Evolutionary conservation across 2,329 filamentous ascomycete species (phyloP).

Genomic region (Diplocarpon rosae): DNA sequence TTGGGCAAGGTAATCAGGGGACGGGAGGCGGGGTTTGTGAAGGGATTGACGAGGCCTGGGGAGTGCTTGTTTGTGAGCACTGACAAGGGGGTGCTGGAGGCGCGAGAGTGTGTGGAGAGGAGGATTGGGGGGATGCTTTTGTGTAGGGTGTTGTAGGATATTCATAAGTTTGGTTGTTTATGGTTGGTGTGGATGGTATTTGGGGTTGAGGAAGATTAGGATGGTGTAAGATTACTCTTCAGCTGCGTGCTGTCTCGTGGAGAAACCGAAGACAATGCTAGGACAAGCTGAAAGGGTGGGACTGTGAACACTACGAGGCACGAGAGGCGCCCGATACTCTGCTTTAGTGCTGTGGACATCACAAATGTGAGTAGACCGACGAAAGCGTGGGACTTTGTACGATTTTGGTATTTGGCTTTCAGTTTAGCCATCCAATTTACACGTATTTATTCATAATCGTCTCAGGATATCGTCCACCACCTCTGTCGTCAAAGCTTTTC

Average conservation of each 20-base stretch:
- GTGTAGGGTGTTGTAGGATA: slow-evolving; percentile 43
- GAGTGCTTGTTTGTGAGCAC: slow-evolving; percentile 61
- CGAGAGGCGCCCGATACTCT: no score
- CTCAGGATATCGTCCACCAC: slow-evolving; percentile 79
- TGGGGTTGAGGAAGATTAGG: slow-evolving; percentile 15
- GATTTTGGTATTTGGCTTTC: not conserved
- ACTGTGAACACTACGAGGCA: no score
- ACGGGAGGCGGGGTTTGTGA: slow-evolving; percentile 46
- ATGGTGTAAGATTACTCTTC: slow-evolving; percentile 4
- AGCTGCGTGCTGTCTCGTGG: no score
- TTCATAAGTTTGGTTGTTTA: not conserved
- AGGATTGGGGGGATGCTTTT: slow-evolving; percentile 56
- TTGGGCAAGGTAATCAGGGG: slow-evolving; percentile 48
- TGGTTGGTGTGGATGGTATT: slow-evolving; percentile 5
- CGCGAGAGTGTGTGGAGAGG: slow-evolving; percentile 59
- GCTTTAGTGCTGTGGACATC: no score
- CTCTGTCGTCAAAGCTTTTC: slow-evolving; percentile 73
- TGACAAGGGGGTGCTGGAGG: slow-evolving; percentile 56
- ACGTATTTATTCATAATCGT: slow-evolving; percentile 44
- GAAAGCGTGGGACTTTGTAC: no score
- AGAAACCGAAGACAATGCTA: no score
- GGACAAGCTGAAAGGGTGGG: no score
- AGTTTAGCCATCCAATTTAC: not conserved
- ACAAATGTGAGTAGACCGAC: no score
- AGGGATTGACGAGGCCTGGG: slow-evolving; percentile 52